These are phyloP conservation scores for Babesia caballi DNA, from an alignment of 169 alveolate genomes.

Conservation along the genomic window DNA sequence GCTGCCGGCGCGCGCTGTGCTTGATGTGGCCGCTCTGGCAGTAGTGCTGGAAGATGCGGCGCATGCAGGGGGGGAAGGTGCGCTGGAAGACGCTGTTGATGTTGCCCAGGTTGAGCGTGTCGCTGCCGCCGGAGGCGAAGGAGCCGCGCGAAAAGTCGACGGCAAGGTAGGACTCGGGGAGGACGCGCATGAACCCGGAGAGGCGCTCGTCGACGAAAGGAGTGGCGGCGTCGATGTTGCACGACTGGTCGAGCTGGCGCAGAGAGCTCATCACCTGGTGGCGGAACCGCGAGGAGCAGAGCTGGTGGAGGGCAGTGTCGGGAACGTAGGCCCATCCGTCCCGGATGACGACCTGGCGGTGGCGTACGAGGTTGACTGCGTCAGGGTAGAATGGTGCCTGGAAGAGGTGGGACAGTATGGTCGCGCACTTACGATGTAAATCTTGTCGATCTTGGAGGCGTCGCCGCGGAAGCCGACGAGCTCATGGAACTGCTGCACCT, in stretches of 20 bases:
- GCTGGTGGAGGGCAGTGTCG: constrained; percentile 57
- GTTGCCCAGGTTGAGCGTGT: constrained; percentile 58
- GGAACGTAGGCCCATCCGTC: constrained; percentile 65
- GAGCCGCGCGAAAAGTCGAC: constrained; percentile 13
- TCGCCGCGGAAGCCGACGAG: constrained; percentile 43
- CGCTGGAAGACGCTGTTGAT: constrained; percentile 67
- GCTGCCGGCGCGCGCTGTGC: constrained; percentile 86
- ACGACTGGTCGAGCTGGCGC: constrained; percentile 47
- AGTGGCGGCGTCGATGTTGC: constrained; percentile 3
- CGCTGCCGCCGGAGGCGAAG: constrained; percentile 19
- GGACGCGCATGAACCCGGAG: constrained; percentile 44
- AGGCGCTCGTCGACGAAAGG: constrained; percentile 57
- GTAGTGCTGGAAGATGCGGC: constrained; percentile 80
- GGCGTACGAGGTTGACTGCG: constrained; percentile 66
- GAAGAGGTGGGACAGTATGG: constrained; percentile 15
- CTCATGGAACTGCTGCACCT: constrained; percentile 41
- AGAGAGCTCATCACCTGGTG: constrained; percentile 57
- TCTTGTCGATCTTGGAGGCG: constrained; percentile 45
- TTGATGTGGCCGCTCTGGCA: constrained; percentile 74
- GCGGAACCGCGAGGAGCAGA: constrained; percentile 59
- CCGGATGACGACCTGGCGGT: constrained; percentile 55
- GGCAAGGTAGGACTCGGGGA: constrained; percentile 62
- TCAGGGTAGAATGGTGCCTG: constrained; percentile 79
- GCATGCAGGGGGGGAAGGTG: constrained; percentile 91
- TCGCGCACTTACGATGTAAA: constrained; percentile 60